These are phyloP conservation scores for Chaetothyriales sp. DNA, from an alignment of 2,329 filamentous ascomycete species.

Conservation along the genomic window DNA sequence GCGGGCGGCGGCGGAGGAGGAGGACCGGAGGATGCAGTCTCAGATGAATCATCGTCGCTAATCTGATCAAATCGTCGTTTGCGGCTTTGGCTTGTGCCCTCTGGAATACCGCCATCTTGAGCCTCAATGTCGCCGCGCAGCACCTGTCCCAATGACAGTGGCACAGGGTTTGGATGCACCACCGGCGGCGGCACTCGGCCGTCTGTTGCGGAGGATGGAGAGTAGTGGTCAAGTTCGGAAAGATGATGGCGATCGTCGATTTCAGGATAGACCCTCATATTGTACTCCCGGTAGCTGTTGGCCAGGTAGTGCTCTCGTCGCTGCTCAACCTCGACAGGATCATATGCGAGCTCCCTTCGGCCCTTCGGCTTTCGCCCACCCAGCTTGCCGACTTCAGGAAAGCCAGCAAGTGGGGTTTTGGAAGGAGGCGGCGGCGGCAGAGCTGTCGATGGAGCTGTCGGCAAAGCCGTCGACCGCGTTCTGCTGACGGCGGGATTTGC, in stretches of 20 bases:
- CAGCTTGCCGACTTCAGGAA: background rate
- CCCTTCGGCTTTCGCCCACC: constrained; percentile 1
- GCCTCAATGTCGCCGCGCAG: background rate
- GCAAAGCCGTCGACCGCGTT: background rate
- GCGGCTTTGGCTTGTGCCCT: constrained; percentile 13
- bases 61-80: constrained; percentile 17
- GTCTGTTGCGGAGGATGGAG: background rate
- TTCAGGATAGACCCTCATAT: constrained; percentile 11
- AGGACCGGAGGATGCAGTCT: constrained; percentile 16
- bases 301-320: constrained; percentile 7
- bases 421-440: background rate
- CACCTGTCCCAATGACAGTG: background rate
- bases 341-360: constrained; percentile 8
- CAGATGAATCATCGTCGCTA: constrained; percentile 12
- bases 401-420: background rate
- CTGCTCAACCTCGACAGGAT: constrained; percentile 10
- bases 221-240: constrained; percentile 1
- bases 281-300: constrained; percentile 15
- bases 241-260: constrained; percentile 12
- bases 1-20: constrained; percentile 20
- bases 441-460: background rate
- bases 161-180: constrained; percentile 12
- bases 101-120: constrained; percentile 26
- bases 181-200: constrained; percentile 10
- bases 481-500: background rate